Percentiles rank a stretch among this genome's conserved stretches.
phyloP scores from a whole-genome alignment of 225 moss, liverwort and hornwort genomes.

The Physcomitrium patens region DNA sequence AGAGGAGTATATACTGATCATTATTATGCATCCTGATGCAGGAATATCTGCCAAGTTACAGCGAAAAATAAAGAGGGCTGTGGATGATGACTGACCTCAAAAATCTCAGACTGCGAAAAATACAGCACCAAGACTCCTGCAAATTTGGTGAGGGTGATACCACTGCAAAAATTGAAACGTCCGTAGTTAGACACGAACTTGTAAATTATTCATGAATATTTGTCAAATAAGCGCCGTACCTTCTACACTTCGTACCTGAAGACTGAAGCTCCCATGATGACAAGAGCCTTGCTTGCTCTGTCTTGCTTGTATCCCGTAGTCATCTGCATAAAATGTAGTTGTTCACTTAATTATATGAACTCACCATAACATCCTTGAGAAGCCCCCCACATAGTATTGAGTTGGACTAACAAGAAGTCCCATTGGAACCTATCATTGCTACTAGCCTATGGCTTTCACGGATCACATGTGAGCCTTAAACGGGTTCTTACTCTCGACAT shows the following conservation, averaged over 20 bases:
- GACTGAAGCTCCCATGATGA: conserved; percentile 90
- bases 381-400: no score
- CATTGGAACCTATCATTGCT: no score
- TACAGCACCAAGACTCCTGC: conserved; percentile 92
- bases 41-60: background rate
- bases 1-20: background rate
- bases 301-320: conserved; percentile 73
- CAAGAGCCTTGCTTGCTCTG: conserved; percentile 84
- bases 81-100: conserved; percentile 67
- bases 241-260: conserved; percentile 63
- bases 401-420: no score
- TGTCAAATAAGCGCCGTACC: no score
- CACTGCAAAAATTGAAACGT: conserved; percentile 51
- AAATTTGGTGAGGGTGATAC: conserved; percentile 96
- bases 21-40: background rate
- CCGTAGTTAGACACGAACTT: conserved; percentile 25
- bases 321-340: conserved; percentile 53
- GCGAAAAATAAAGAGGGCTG: background rate
- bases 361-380: background rate
- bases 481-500: no score
- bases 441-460: no score
- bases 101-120: conserved; percentile 92
- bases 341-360: conserved; percentile 12
- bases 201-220: background rate
- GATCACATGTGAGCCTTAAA: no score